Conservation (phyloP, 2,329 filamentous ascomycete genomes). For the Raffaelea arxii region DNA sequence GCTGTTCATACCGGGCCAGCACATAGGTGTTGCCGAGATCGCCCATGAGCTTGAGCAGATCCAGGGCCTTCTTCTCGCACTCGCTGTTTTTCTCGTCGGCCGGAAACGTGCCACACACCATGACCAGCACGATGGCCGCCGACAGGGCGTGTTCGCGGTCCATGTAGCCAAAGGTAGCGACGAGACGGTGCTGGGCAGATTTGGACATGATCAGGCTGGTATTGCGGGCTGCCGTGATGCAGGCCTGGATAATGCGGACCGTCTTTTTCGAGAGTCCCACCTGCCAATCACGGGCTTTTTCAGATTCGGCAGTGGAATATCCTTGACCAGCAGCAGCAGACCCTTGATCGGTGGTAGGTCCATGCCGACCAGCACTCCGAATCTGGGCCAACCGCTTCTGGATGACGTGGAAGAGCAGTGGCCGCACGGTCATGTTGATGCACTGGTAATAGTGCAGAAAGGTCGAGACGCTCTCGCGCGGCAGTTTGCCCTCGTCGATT, state of each 20-base stretch:
- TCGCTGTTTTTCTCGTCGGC: slow-evolving; percentile 29
- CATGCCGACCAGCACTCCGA: slow-evolving; percentile 15
- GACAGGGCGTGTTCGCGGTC: slow-evolving; percentile 47
- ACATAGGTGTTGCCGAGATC: slow-evolving; percentile 42
- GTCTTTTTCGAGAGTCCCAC: slow-evolving; percentile 36
- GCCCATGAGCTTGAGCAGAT: slow-evolving; percentile 38
- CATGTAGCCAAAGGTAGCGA: slow-evolving; percentile 48
- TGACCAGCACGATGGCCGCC: slow-evolving; percentile 42
- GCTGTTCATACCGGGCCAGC: slow-evolving; percentile 22
- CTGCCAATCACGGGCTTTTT: slow-evolving; percentile 32
- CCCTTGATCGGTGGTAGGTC: too few species aligned
- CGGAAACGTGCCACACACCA: slow-evolving; percentile 44
- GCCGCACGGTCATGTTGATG: slow-evolving; percentile 46
- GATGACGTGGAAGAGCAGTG: slow-evolving; percentile 43
- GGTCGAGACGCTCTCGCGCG: slow-evolving; percentile 25
- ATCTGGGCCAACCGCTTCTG: slow-evolving; percentile 31
- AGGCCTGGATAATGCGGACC: slow-evolving; percentile 40
- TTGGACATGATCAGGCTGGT: slow-evolving; percentile 38
- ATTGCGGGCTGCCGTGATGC: slow-evolving; percentile 38
- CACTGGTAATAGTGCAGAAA: slow-evolving; percentile 48
- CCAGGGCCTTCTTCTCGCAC: slow-evolving; percentile 32
- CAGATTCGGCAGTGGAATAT: not conserved
- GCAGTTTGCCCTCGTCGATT: slow-evolving; percentile 29
- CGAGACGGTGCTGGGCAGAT: slow-evolving; percentile 37
- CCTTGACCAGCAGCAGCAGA: too few species aligned